Evolutionary conservation across 257 asterid genomes (phyloP), one percentile per base, ranked within the genome.

Genomic region (Fraxinus quadrangulata): DNA sequence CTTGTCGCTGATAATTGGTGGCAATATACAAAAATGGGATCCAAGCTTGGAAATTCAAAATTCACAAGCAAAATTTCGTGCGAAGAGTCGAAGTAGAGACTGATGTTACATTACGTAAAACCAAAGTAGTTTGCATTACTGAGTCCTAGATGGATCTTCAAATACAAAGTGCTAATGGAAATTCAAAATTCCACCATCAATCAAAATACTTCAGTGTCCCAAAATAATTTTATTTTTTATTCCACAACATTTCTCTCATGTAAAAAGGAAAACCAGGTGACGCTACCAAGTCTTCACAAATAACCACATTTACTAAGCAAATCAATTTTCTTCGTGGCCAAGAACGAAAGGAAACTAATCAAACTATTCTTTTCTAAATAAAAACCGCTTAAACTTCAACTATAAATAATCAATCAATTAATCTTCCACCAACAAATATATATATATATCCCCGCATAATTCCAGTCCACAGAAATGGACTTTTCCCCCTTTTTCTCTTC

Each of bases 291-390:
- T n/a, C n/a, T n/a, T n/a, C n/a, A n/a, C 28, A 81, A 34, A 9
- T 49, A 68, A 21, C 77, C 81, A 16, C 65, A 21, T 16, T 11
- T 10, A 12, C 19, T 4, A 66, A 51, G 71, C 12, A 11, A 33
- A 28, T 1, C 5, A 11, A 1, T 23, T 73, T 47, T 3, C 78
- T 80, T 77, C 0, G 34, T 19, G 61, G 63, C 69, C 34, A 77
- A 73, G 78, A 16, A 83, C 24, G 67, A 33, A 76, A 66, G 10
- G 45, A 21, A 61, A 67, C 19, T 39, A 3, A 21, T 24, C 56
- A 6, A 75, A 16, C 3, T 9, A 26, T 26, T 26, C 28, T 26
- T 26, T 26, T 26, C 28, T 26, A 26, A 26, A 26, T 26, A 26
- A 26, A 26, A 26, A 26, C 28, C 28, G n/a, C 11, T 24, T 17